phyloP scores from a whole-genome alignment of 2,329 filamentous ascomycete species.

The Neofusicoccum ribis region DNA sequence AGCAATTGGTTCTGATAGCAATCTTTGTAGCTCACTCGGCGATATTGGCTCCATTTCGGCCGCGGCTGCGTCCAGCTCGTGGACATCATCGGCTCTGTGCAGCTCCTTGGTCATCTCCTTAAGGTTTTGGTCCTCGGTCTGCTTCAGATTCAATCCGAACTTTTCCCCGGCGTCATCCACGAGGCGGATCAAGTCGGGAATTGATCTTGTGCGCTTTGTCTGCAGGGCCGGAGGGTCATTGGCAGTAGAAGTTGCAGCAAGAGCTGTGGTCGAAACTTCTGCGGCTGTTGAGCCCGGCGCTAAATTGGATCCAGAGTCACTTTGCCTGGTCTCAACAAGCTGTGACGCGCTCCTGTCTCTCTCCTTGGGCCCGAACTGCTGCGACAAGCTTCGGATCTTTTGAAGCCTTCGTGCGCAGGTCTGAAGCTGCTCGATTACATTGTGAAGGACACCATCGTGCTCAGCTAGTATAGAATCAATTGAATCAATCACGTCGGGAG shows the following conservation, averaged over 20 bases:
- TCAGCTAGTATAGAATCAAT: slow-evolving; percentile 45
- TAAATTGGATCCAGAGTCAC: neutral
- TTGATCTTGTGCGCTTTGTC: slow-evolving; percentile 29
- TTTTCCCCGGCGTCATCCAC: slow-evolving; percentile 39
- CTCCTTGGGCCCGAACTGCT: slow-evolving; percentile 22
- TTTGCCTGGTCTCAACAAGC: slow-evolving; percentile 26
- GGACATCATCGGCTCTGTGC: neutral
- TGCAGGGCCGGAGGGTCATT: slow-evolving; percentile 32
- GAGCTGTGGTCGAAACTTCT: slow-evolving; percentile 1
- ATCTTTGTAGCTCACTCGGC: neutral
- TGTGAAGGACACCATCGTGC: slow-evolving; percentile 39
- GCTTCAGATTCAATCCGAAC: slow-evolving; percentile 35
- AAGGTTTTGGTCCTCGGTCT: neutral
- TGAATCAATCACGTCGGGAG: slow-evolving; percentile 21
- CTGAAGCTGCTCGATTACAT: slow-evolving; percentile 41
- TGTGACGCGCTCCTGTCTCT: slow-evolving; percentile 28
- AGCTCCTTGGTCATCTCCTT: neutral
- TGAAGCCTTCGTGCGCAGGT: slow-evolving; percentile 18
- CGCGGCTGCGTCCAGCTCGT: neutral
- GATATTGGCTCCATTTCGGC: neutral
- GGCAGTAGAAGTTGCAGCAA: slow-evolving; percentile 25
- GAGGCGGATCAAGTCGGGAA: slow-evolving; percentile 37
- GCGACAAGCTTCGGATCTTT: neutral
- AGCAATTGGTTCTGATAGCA: neutral
- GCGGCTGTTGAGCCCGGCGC: slow-evolving; percentile 1